A percentile compares a stretch with the other conserved stretches of the same genome.
Conservation (phyloP, 2,329 filamentous ascomycete species). For the Beauveria pseudobassiana region DNA sequence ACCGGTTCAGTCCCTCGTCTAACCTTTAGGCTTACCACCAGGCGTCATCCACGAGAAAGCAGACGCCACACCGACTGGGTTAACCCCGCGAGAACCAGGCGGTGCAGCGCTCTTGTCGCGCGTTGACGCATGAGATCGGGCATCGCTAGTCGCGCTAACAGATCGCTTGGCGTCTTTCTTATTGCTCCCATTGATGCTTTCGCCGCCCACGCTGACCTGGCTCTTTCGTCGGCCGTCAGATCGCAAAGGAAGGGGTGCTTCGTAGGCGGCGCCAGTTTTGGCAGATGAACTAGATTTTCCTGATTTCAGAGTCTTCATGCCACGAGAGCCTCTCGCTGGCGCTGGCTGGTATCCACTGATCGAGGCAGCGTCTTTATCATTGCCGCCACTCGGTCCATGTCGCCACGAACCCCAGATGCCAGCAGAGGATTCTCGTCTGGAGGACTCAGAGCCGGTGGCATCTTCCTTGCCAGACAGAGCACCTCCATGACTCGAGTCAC, state of each 20-base stretch:
- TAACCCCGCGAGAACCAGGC: constrained; percentile 52
- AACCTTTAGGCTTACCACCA: constrained; percentile 30
- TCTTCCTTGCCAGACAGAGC: constrained; percentile 20
- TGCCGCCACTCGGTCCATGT: constrained; percentile 41
- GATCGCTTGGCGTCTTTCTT: constrained; percentile 50
- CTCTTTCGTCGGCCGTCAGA: constrained; percentile 49
- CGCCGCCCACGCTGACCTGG: constrained; percentile 30
- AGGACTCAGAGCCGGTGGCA: constrained; percentile 21
- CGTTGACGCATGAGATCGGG: constrained; percentile 20
- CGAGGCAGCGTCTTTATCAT: constrained; percentile 49
- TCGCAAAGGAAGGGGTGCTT: constrained; percentile 39
- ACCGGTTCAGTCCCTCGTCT: constrained; percentile 18
- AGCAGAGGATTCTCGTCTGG: constrained; percentile 40
- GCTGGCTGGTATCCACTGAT: constrained; percentile 65
- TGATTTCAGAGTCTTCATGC: constrained; percentile 88
- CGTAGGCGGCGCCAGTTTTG: constrained; percentile 44
- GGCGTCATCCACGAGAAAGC: constrained; percentile 89
- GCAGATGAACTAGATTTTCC: constrained; percentile 55
- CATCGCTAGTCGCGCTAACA: constrained; percentile 34
- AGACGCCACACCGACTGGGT: constrained; percentile 85
- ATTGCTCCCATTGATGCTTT: constrained; percentile 23
- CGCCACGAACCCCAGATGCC: constrained; percentile 69
- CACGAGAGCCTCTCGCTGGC: constrained; percentile 50
- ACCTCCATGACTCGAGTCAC: constrained; percentile 16
- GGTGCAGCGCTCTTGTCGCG: constrained; percentile 32